Evolutionary conservation across 768 basidiomycete genomes (phyloP).

Genomic region (Omphalotus guepiniiformis): DNA sequence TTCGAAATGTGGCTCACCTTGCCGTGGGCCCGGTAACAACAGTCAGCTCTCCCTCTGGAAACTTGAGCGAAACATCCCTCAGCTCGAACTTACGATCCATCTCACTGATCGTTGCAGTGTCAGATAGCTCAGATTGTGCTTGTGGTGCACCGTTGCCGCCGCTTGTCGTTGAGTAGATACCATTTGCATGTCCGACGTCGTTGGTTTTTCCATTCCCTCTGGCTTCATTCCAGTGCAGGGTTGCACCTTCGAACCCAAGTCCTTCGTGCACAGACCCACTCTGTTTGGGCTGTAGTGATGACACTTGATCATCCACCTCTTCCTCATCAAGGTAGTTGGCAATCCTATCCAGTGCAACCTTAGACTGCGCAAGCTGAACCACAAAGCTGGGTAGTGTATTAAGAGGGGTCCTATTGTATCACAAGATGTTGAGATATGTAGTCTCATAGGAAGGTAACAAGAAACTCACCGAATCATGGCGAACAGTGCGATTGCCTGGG

Average conservation of each 20-base stretch:
- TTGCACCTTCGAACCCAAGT: conserved; percentile 55
- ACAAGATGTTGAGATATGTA: neutral
- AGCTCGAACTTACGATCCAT: conserved; percentile 60
- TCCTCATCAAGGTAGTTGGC: conserved; percentile 65
- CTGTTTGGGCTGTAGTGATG: conserved; percentile 50
- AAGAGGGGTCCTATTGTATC: conserved; percentile 49
- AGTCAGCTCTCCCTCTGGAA: conserved; percentile 69
- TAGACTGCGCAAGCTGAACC: conserved; percentile 69
- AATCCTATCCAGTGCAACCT: conserved; percentile 65
- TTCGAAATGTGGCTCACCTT: neutral
- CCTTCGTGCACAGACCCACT: conserved; percentile 26
- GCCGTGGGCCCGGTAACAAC: conserved; percentile 79
- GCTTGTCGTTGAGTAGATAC: too few relatives aligned
- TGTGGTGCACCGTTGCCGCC: too few relatives aligned
- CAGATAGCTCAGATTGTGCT: conserved; percentile 13
- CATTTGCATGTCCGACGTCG: too few relatives aligned
- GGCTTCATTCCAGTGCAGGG: conserved; percentile 57
- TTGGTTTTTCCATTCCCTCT: conserved; percentile 19
- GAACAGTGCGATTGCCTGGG: conserved; percentile 74
- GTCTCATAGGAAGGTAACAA: neutral
- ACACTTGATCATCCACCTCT: conserved; percentile 66
- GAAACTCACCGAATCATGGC: conserved; percentile 68
- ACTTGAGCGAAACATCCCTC: conserved; percentile 58
- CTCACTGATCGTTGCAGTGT: conserved; percentile 19
- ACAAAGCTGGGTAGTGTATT: conserved; percentile 80